Evolutionary conservation across 495 filamentous ascomycete genomes (phyloP).

Genomic region (Platismatia glauca): DNA sequence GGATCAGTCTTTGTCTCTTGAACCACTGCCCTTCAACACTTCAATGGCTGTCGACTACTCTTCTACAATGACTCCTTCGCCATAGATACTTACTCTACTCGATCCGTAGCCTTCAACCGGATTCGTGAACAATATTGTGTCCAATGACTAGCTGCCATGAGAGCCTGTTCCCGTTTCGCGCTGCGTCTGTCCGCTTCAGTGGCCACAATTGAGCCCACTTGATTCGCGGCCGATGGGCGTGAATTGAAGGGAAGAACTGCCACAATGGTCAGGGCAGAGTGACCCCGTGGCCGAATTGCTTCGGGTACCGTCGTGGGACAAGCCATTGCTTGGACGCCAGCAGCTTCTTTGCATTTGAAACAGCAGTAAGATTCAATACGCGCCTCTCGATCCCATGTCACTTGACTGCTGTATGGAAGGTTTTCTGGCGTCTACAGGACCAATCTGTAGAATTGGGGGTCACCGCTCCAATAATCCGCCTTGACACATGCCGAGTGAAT

Average conservation of each 20-base stretch:
- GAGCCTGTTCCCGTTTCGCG: background rate
- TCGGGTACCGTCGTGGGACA: background rate
- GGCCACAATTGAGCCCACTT: background rate
- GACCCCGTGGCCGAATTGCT: background rate
- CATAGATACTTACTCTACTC: background rate
- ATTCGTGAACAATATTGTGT: background rate
- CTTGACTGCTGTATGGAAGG: background rate
- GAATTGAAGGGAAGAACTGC: background rate
- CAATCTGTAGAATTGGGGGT: background rate
- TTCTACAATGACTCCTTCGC: background rate
- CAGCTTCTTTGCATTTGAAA: background rate
- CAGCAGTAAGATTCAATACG: background rate
- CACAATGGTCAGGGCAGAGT: background rate
- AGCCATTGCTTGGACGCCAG: background rate
- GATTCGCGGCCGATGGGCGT: background rate
- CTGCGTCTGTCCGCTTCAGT: background rate
- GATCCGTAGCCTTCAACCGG: background rate
- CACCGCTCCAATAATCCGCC: slow-evolving; percentile 6
- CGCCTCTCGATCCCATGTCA: background rate
- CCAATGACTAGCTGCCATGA: background rate
- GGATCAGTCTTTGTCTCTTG: background rate
- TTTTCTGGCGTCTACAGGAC: background rate
- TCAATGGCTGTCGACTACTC: background rate
- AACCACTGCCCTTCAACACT: background rate
- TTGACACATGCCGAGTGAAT: slow-evolving; percentile 2